Conservation (phyloP, 1,284 basidiomycete genomes). For the Ustilago loliicola region DNA sequence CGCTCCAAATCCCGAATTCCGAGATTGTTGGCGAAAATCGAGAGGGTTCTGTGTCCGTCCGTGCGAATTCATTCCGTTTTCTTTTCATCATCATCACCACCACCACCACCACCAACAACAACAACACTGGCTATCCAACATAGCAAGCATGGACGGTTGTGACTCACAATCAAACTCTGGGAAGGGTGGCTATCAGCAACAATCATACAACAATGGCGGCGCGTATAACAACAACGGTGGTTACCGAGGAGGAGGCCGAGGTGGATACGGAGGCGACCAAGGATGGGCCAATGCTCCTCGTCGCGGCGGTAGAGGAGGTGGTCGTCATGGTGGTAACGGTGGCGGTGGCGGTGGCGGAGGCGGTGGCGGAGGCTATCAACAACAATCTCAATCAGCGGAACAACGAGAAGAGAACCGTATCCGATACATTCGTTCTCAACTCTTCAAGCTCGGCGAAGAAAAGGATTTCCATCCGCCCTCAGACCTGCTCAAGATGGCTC, state of each 20-base stretch:
- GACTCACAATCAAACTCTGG: slow-evolving; percentile 15
- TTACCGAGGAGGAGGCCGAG: neutral
- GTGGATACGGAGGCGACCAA: slow-evolving; percentile 23
- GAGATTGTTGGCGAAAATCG: slow-evolving; percentile 8
- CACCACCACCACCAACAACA: neutral
- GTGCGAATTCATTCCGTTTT: slow-evolving; percentile 17
- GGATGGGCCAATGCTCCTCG: slow-evolving; percentile 47
- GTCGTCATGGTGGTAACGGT: slow-evolving; percentile 20
- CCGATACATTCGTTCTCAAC: slow-evolving; percentile 48
- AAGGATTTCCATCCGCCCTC: slow-evolving; percentile 55
- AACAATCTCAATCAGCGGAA: slow-evolving; percentile 27
- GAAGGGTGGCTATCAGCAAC: slow-evolving; percentile 21
- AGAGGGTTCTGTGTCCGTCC: slow-evolving; percentile 3
- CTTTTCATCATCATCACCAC: no score
- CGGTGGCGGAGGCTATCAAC: slow-evolving; percentile 11
- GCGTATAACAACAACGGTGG: neutral
- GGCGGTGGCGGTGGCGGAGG: slow-evolving; percentile 26
- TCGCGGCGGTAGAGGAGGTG: slow-evolving; percentile 38
- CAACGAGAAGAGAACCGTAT: slow-evolving; percentile 48
- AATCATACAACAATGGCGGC: slow-evolving; percentile 18
- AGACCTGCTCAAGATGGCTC: slow-evolving; percentile 59
- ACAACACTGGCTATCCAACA: slow-evolving; percentile 1
- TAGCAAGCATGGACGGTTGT: slow-evolving; percentile 35
- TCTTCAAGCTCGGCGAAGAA: slow-evolving; percentile 61
- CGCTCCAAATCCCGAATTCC: slow-evolving; percentile 18